Percentiles rank a stretch among this genome's conserved stretches.
These are phyloP conservation scores for Monosporascus sp. DNA, from an alignment of 2,329 filamentous ascomycete genomes.

Conservation along the genomic window DNA sequence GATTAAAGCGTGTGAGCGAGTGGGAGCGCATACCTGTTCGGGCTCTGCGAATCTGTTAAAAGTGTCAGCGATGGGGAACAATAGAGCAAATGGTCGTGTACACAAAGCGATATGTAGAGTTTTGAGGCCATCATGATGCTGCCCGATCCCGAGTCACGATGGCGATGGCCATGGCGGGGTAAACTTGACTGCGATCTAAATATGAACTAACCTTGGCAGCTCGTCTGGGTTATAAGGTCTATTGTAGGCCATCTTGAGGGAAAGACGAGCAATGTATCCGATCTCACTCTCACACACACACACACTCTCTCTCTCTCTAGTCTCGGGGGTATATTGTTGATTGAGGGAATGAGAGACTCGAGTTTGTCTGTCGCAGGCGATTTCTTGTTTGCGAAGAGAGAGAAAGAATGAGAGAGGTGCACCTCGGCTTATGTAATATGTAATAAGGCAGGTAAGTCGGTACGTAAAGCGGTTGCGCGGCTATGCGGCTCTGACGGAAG, in stretches of 20 bases:
- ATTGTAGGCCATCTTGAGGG: conserved; percentile 79
- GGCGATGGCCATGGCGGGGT: conserved; percentile 20
- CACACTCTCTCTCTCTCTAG: background rate
- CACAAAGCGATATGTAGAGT: too few species aligned
- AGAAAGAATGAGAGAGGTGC: background rate
- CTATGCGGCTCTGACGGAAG: background rate
- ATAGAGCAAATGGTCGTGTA: background rate
- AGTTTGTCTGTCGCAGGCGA: background rate
- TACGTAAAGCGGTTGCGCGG: background rate
- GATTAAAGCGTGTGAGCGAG: conserved; percentile 4
- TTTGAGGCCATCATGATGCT: too few species aligned
- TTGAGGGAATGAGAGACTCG: background rate
- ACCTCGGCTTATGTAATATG: background rate
- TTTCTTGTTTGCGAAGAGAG: too few species aligned
- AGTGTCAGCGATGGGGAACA: conserved; percentile 7
- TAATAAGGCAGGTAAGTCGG: background rate
- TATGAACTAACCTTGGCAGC: conserved; percentile 70
- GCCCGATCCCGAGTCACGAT: background rate
- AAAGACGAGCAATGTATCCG: background rate
- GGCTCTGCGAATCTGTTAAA: conserved; percentile 45
- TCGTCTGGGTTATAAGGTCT: conserved; percentile 89
- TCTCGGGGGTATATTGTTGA: background rate
- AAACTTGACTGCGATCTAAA: conserved; percentile 1
- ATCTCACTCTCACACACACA: too few species aligned
- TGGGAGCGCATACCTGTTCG: conserved; percentile 32